Conservation (phyloP, 208 protist genomes). For the Entamoeba invadens region DNA sequence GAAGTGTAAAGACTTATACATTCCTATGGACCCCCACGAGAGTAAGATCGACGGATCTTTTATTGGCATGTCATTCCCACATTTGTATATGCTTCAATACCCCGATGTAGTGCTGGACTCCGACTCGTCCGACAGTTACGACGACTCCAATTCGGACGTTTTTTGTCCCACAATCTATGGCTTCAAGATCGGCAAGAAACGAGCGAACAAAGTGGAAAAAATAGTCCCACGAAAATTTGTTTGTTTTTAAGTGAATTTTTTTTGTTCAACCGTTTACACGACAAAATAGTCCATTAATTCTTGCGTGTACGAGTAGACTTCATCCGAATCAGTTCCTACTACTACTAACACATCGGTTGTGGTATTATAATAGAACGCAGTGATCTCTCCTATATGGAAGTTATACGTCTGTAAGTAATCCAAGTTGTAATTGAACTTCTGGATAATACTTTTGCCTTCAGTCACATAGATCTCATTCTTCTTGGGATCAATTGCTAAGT, state of each 20-base stretch:
- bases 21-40: background rate
- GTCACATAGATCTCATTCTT: background rate
- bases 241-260: background rate
- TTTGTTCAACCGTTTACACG: too few species aligned
- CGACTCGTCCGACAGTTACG: background rate
- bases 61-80: conserved; percentile 26
- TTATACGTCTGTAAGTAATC: background rate
- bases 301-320: background rate
- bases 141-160: background rate
- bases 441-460: background rate
- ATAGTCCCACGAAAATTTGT: background rate
- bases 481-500: background rate
- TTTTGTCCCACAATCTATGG: background rate
- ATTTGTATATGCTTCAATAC: conserved; percentile 18
- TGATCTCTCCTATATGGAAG: background rate
- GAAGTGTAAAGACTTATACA: conserved; percentile 16
- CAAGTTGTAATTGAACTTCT: background rate
- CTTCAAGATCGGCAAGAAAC: background rate
- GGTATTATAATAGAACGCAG: background rate
- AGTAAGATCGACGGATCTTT: conserved; percentile 20
- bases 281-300: background rate
- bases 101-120: background rate
- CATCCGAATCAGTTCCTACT: background rate
- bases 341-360: background rate
- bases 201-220: background rate